These are phyloP conservation scores for Aleurites moluccanus DNA, from an alignment of 441 rosid species.

Conservation along the genomic window DNA sequence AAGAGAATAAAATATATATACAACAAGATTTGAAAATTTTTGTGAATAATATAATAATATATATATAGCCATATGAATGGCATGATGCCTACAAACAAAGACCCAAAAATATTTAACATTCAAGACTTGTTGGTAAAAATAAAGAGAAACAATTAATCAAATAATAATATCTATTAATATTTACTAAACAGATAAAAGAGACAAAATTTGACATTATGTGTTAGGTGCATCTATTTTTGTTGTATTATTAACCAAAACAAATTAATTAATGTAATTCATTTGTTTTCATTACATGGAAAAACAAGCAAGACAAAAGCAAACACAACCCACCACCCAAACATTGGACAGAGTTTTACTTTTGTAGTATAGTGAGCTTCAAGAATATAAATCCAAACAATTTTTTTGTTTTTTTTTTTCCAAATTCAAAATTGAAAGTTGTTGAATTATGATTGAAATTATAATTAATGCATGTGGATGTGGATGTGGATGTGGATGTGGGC, in stretches of 20 bases:
- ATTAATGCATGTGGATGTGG: background rate
- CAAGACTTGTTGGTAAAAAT: background rate
- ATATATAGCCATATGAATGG: constrained; percentile 21
- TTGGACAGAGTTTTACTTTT: constrained; percentile 29
- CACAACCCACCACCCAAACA: constrained; percentile 27
- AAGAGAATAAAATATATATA: background rate
- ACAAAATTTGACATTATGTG: constrained; percentile 19
- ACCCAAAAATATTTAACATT: background rate
- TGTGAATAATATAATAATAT: constrained; percentile 14
- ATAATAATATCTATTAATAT: background rate
- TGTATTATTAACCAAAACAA: constrained; percentile 24
- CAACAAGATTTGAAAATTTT: background rate
- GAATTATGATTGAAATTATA: constrained; percentile 12
- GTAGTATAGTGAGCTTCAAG: background rate
- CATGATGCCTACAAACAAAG: constrained; percentile 34
- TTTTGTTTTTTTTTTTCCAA: background rate
- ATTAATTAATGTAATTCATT: constrained; percentile 20
- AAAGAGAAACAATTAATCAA: background rate
- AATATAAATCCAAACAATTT: too few relatives aligned
- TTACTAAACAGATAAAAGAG: constrained; percentile 2
- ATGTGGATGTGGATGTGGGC: background rate
- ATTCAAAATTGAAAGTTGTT: background rate
- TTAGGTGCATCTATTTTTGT: constrained; percentile 34
- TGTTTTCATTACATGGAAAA: constrained; percentile 23
- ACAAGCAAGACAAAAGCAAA: constrained; percentile 24